Conservation (phyloP, 2,329 filamentous ascomycete species). For the Fusarium nurragi region DNA sequence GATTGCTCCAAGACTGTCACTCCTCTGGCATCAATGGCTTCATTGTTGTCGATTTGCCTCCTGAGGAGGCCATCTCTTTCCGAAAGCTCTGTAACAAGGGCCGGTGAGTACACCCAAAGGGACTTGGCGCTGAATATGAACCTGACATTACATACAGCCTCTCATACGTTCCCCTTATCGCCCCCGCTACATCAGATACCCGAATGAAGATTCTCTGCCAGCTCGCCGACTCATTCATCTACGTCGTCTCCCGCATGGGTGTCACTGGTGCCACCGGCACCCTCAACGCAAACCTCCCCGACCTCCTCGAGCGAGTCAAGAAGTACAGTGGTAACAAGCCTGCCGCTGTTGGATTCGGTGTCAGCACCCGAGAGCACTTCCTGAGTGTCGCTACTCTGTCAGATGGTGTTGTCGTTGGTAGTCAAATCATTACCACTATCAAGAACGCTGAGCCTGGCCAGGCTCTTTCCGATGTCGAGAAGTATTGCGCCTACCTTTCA, state of each 20-base stretch:
- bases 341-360: conserved; percentile 92
- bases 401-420: conserved; percentile 96
- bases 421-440: conserved; percentile 89
- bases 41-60: conserved; percentile 94
- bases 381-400: conserved; percentile 82
- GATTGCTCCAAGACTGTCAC: conserved; percentile 83
- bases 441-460: conserved; percentile 48
- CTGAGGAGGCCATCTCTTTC: conserved; percentile 95
- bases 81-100: conserved; percentile 82
- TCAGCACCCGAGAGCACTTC: conserved; percentile 96
- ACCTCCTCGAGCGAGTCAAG: conserved; percentile 85
- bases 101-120: conserved; percentile 62
- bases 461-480: conserved; percentile 75
- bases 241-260: conserved; percentile 96
- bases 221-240: conserved; percentile 98
- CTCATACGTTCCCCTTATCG: conserved; percentile 96
- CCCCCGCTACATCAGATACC: conserved; percentile 88
- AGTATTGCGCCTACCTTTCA: conserved; percentile 80
- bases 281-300: conserved; percentile 82
- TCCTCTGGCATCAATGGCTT: conserved; percentile 92
- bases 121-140: background rate
- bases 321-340: conserved; percentile 91
- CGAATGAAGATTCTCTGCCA: conserved; percentile 96
- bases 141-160: conserved; percentile 61
- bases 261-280: conserved; percentile 90